A percentile compares a stretch with the other conserved stretches of the same genome.
Evolutionary conservation across 768 basidiomycete species (phyloP).

Genomic region (Lactifluus echinatus): DNA sequence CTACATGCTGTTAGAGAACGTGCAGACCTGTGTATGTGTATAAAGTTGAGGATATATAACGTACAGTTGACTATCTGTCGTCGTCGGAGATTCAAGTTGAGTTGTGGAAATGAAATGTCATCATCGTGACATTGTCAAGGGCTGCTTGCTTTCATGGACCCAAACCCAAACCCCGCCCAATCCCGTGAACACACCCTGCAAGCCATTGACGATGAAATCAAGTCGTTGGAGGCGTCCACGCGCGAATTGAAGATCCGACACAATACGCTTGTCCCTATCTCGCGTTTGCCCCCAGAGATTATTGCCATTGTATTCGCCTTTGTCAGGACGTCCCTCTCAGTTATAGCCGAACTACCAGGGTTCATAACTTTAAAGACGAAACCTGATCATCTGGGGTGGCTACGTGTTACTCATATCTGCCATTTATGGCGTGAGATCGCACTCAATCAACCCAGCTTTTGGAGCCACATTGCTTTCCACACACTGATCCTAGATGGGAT

Average conservation of each 20-base stretch:
- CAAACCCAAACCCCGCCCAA: too few relatives aligned
- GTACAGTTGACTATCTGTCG: too few relatives aligned
- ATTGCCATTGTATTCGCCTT: not conserved
- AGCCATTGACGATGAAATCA: not conserved
- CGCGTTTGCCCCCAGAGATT: not conserved
- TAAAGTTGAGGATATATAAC: too few relatives aligned
- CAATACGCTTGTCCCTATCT: slow-evolving; percentile 5
- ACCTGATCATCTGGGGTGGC: slow-evolving; percentile 5
- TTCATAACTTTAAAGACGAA: not conserved
- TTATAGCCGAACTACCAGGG: too few relatives aligned
- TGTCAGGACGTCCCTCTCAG: not conserved
- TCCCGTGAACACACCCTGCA: too few relatives aligned
- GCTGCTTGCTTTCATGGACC: not conserved
- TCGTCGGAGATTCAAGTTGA: too few relatives aligned
- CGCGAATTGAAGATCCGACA: not conserved
- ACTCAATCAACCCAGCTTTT: slow-evolving; percentile 2
- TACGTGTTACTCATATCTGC: slow-evolving; percentile 10
- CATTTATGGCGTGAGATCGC: slow-evolving; percentile 14
- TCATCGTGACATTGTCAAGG: too few relatives aligned
- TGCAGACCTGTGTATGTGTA: too few relatives aligned
- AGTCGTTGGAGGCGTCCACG: not conserved
- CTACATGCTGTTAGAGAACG: too few relatives aligned
- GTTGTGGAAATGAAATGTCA: too few relatives aligned
- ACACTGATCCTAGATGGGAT: not conserved
- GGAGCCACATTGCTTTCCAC: slow-evolving; percentile 5